Conservation (phyloP, 2,329 filamentous ascomycete species). For the Aspergillus fructus region DNA sequence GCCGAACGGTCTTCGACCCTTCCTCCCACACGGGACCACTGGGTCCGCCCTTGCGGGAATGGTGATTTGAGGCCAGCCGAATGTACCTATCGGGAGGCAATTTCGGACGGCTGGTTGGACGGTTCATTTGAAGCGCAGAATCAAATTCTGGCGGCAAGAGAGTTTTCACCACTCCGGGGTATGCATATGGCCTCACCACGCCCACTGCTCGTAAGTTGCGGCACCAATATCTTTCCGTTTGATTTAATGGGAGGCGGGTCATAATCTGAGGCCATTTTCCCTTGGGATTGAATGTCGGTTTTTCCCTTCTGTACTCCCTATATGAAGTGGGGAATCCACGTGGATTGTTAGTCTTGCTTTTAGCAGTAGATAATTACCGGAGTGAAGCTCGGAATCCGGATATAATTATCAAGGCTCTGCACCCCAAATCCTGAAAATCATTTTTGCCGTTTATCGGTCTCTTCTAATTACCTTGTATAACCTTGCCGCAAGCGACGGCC, state of each 20-base stretch:
- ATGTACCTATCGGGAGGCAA: not conserved
- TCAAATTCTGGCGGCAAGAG: not conserved
- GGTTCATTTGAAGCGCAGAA: not conserved
- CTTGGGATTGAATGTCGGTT: not conserved
- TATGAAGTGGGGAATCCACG: not conserved
- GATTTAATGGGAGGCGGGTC: not conserved
- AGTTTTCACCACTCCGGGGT: not conserved
- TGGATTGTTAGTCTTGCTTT: constrained; percentile 1
- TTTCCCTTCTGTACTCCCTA: not conserved
- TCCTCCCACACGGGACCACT: not conserved
- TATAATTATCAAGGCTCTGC: constrained; percentile 9
- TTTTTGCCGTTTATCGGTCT: not conserved
- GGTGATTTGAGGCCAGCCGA: not conserved
- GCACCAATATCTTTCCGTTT: not conserved
- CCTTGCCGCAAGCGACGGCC: not conserved
- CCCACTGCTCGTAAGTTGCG: too few relatives aligned
- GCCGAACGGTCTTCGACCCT: not conserved
- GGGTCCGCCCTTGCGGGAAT: not conserved
- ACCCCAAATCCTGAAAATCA: not conserved
- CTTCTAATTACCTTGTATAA: not conserved
- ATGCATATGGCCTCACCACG: not conserved
- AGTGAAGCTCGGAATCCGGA: not conserved
- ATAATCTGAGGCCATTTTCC: not conserved
- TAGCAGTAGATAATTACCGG: not conserved
- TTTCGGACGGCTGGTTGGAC: not conserved